Evolutionary conservation across 2,329 filamentous ascomycete species (phyloP).

Genomic region (Claviceps pusilla): DNA sequence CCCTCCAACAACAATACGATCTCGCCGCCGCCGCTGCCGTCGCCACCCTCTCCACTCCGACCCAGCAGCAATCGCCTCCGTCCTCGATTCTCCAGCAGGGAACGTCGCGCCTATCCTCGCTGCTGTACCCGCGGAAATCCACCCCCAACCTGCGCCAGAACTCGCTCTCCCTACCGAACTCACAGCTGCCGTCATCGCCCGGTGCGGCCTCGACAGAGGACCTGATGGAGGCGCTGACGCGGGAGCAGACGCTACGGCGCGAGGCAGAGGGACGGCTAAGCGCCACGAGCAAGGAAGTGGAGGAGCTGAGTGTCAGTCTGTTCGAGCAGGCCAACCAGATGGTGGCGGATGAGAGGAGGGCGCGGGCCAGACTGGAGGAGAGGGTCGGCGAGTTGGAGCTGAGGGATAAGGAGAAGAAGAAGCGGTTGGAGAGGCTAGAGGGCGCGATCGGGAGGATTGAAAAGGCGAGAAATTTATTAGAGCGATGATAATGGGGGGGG

Average conservation of each 20-base stretch:
- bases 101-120: slow-evolving; percentile 29
- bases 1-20: background rate
- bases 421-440: slow-evolving; percentile 55
- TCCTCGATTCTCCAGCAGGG: slow-evolving; percentile 30
- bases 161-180: background rate
- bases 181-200: background rate
- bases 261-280: slow-evolving; percentile 54
- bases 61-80: slow-evolving; percentile 10
- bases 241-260: slow-evolving; percentile 51
- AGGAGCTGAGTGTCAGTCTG: slow-evolving; percentile 59
- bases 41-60: background rate
- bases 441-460: slow-evolving; percentile 56
- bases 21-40: background rate
- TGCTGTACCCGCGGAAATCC: slow-evolving; percentile 33
- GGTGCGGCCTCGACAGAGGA: slow-evolving; percentile 25
- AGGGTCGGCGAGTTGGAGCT: slow-evolving; percentile 53
- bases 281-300: slow-evolving; percentile 56
- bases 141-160: slow-evolving; percentile 6
- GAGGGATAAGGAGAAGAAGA: slow-evolving; percentile 54
- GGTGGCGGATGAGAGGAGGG: slow-evolving; percentile 62
- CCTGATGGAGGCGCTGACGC: slow-evolving; percentile 47
- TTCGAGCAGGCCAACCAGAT: slow-evolving; percentile 81
- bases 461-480: slow-evolving; percentile 48
- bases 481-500: slow-evolving; percentile 7
- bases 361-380: slow-evolving; percentile 56